Evolutionary conservation across 257 asterid genomes (phyloP).

Genomic region (Solanum neorickii): DNA sequence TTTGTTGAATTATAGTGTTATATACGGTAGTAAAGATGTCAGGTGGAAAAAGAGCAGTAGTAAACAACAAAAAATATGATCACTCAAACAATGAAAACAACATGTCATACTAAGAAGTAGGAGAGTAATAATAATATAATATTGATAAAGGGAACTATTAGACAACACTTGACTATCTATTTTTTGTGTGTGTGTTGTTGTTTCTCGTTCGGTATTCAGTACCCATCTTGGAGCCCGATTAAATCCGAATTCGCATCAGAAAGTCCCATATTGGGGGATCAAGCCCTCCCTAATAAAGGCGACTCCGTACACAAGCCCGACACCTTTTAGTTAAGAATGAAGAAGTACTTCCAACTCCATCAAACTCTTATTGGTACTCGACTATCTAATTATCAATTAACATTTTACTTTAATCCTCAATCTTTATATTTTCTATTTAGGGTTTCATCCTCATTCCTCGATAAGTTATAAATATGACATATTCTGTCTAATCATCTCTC

Average conservation of each 20-base stretch:
- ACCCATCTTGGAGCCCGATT: accelerated
- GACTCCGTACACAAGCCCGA: too few species aligned
- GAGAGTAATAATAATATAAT: neutral
- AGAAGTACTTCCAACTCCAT: too few species aligned
- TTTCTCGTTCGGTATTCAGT: too few species aligned
- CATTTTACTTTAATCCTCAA: neutral
- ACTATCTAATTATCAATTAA: neutral
- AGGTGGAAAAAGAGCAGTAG: neutral
- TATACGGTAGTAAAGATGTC: neutral
- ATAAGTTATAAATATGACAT: neutral
- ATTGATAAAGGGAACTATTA: neutral
- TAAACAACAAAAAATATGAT: neutral
- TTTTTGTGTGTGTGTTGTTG: too few species aligned
- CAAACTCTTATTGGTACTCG: too few species aligned
- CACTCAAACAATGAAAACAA: neutral
- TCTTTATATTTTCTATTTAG: neutral
- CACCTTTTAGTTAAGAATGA: too few species aligned
- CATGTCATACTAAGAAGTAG: neutral
- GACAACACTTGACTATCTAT: neutral
- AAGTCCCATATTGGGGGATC: too few species aligned
- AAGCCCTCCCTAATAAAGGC: too few species aligned
- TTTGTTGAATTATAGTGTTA: neutral
- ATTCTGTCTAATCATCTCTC: neutral
- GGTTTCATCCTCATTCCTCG: neutral
- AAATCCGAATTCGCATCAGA: too few species aligned